Conservation (phyloP, 208 protist species). For the Acanthamoeba divionensis region DNA sequence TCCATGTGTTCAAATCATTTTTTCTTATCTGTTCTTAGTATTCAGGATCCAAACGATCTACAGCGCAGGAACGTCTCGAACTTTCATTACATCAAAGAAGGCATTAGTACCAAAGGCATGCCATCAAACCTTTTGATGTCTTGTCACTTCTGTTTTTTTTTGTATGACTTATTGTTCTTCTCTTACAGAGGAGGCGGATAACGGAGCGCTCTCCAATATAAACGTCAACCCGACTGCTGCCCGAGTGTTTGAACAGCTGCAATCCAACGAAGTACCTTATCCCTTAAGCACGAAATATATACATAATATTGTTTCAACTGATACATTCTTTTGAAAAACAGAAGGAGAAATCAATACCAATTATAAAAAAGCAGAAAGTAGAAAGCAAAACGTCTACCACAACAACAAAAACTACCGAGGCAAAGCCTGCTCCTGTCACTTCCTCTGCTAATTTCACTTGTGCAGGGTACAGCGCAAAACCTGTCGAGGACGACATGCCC, state of each 20-base stretch:
- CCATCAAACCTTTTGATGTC: too few species aligned
- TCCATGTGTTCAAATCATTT: not conserved
- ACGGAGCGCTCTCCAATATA: too few species aligned
- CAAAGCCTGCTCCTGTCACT: not conserved
- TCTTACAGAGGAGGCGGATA: too few species aligned
- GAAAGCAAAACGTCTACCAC: not conserved
- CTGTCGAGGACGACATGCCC: not conserved
- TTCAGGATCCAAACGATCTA: slow-evolving; percentile 72
- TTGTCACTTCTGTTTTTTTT: too few species aligned
- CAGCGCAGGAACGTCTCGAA: slow-evolving; percentile 65
- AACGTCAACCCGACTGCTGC: too few species aligned
- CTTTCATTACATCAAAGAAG: slow-evolving; percentile 72
- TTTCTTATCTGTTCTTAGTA: not conserved
- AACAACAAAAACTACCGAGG: not conserved
- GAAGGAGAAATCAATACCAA: not conserved
- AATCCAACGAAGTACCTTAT: too few species aligned
- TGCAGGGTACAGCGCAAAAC: not conserved
- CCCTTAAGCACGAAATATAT: too few species aligned
- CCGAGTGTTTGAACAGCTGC: too few species aligned
- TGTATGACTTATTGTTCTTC: too few species aligned
- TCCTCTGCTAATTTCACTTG: not conserved
- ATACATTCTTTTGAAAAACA: too few species aligned
- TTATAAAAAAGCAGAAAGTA: not conserved
- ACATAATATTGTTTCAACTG: too few species aligned
- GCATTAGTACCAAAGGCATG: slow-evolving; percentile 16